phyloP scores from a whole-genome alignment of 495 filamentous ascomycete genomes.

The Bacidia gigantensis region DNA sequence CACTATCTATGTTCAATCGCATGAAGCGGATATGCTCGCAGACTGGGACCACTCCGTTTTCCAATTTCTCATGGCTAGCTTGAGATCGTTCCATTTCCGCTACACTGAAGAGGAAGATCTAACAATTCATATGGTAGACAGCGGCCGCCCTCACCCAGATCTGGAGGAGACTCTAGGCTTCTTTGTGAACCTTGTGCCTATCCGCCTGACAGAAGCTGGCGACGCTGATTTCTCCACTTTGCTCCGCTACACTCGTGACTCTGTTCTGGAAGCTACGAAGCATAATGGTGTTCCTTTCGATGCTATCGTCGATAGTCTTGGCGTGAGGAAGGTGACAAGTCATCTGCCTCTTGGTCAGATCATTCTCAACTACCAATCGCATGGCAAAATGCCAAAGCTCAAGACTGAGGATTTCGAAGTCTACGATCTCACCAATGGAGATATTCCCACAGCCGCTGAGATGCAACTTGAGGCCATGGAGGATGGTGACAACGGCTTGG shows the following conservation, averaged over 20 bases:
- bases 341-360: slow-evolving; percentile 23
- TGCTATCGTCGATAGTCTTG: slow-evolving; percentile 17
- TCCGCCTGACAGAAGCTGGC: slow-evolving; percentile 23
- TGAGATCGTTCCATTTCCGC: slow-evolving; percentile 22
- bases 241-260: slow-evolving; percentile 14
- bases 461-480: slow-evolving; percentile 20
- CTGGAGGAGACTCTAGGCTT: slow-evolving; percentile 24
- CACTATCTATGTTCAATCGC: slow-evolving; percentile 8
- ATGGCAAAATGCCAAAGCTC: slow-evolving; percentile 19
- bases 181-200: slow-evolving; percentile 31
- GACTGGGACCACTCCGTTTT: slow-evolving; percentile 22
- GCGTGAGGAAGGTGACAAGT: slow-evolving; percentile 9
- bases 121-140: slow-evolving; percentile 28
- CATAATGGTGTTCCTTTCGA: slow-evolving; percentile 21
- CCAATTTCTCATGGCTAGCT: slow-evolving; percentile 27
- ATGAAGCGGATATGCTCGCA: slow-evolving; percentile 19
- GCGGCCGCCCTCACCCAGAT: slow-evolving; percentile 21
- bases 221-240: slow-evolving; percentile 24
- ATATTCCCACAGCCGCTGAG: slow-evolving; percentile 18
- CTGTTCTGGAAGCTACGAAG: slow-evolving; percentile 13
- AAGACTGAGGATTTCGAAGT: slow-evolving; percentile 17
- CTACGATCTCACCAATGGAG: slow-evolving; percentile 12
- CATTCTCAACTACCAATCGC: slow-evolving; percentile 21
- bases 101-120: slow-evolving; percentile 19
- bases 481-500: slow-evolving; percentile 16